A percentile compares a stretch with the other conserved stretches of the same genome.
Evolutionary conservation across 306 rosid genomes (phyloP).

Genomic region (Comarum palustre): DNA sequence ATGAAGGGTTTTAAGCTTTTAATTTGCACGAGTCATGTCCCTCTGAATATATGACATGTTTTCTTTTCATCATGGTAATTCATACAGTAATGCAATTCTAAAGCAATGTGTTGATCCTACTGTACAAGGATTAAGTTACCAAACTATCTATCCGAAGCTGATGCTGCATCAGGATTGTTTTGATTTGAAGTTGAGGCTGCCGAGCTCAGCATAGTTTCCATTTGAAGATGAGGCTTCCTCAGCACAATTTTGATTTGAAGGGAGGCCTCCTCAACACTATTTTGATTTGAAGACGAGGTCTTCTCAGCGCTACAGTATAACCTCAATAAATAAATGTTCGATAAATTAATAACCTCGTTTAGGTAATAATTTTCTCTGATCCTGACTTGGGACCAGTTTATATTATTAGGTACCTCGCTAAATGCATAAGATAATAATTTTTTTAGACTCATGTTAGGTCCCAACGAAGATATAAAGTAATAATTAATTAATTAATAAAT

Average conservation of each 20-base stretch:
- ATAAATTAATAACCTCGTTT: too few relatives aligned
- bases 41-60: background rate
- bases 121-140: slow-evolving; percentile 17
- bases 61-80: background rate
- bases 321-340: too few relatives aligned
- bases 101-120: slow-evolving; percentile 12
- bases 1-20: slow-evolving; percentile 1
- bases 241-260: slow-evolving; percentile 32
- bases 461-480: too few relatives aligned
- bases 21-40: background rate
- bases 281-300: slow-evolving; percentile 39
- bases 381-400: too few relatives aligned
- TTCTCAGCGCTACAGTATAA: slow-evolving; percentile 32
- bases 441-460: too few relatives aligned
- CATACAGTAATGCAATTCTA: slow-evolving; percentile 13
- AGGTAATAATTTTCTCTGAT: too few relatives aligned
- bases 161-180: slow-evolving; percentile 27
- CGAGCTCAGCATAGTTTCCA: slow-evolving; percentile 23
- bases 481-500: too few relatives aligned
- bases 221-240: slow-evolving; percentile 37
- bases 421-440: too few relatives aligned
- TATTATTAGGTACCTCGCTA: too few relatives aligned
- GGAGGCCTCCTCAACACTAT: too few relatives aligned
- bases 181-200: slow-evolving; percentile 42
- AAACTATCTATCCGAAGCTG: slow-evolving; percentile 31